phyloP scores from a whole-genome alignment of 495 filamentous ascomycete genomes.

The Penicillium parvum region DNA sequence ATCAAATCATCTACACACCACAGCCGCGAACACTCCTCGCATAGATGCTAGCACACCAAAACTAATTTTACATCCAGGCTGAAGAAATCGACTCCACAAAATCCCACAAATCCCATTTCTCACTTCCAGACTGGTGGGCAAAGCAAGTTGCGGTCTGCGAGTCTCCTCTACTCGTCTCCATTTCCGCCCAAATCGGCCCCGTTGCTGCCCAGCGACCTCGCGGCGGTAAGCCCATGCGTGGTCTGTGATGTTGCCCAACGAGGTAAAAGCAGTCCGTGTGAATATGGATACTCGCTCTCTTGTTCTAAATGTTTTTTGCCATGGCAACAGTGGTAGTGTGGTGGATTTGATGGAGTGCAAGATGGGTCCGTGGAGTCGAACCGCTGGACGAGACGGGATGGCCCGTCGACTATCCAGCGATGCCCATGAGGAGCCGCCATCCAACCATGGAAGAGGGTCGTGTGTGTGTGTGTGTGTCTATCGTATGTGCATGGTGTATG shows the following conservation, averaged over 20 bases:
- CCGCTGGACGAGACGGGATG: conserved; percentile 29
- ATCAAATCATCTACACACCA: too few relatives aligned
- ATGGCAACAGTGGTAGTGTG: conserved; percentile 24
- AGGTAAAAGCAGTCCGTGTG: conserved; percentile 13
- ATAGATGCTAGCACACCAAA: not conserved
- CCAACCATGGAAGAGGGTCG: conserved; percentile 24
- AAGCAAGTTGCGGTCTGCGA: conserved; percentile 39
- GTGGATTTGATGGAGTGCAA: conserved; percentile 1
- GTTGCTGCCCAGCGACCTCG: conserved; percentile 39
- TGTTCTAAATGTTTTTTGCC: conserved; percentile 16
- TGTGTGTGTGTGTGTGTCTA: conserved; percentile 1
- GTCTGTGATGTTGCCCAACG: conserved; percentile 35
- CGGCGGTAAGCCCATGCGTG: conserved; percentile 37
- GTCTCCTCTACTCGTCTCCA: conserved; percentile 15
- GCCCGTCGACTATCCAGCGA: conserved; percentile 13
- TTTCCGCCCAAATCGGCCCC: conserved; percentile 21
- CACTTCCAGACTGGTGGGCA: not conserved
- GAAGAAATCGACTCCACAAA: conserved; percentile 1
- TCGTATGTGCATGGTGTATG: not conserved
- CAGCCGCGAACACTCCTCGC: too few relatives aligned
- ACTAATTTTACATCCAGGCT: conserved; percentile 9
- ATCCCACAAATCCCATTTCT: not conserved
- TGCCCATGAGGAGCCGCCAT: conserved; percentile 10
- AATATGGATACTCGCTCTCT: conserved; percentile 7
- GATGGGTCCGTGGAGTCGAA: conserved; percentile 26